Conservation (phyloP, 2,329 filamentous ascomycete species). For the Endoconidiophora polonica region DNA sequence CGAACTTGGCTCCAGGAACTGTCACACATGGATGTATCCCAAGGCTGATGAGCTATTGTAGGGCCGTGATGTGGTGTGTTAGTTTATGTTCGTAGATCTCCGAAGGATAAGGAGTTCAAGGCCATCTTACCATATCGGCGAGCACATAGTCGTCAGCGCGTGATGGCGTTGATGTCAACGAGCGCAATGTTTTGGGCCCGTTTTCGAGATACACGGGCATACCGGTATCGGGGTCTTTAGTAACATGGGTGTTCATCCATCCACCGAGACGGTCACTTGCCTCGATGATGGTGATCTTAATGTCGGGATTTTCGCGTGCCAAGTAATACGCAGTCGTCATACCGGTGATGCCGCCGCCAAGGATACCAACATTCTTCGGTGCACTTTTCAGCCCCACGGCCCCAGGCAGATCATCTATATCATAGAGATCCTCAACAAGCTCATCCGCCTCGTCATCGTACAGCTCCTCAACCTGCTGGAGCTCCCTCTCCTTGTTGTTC, state of each 20-base stretch:
- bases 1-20: conserved; percentile 9
- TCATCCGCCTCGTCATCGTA: background rate
- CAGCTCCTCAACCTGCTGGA: background rate
- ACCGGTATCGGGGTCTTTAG: conserved; percentile 21
- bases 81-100: background rate
- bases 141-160: conserved; percentile 48
- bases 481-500: background rate
- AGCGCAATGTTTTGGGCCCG: conserved; percentile 62
- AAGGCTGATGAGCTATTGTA: conserved; percentile 6
- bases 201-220: conserved; percentile 11
- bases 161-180: conserved; percentile 25
- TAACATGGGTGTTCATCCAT: conserved; percentile 59
- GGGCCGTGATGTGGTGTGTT: background rate
- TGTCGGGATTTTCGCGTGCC: conserved; percentile 26
- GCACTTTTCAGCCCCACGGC: background rate
- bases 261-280: conserved; percentile 54
- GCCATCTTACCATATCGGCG: conserved; percentile 46
- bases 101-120: background rate
- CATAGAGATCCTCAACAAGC: background rate
- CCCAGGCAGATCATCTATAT: background rate
- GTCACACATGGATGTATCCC: conserved; percentile 10
- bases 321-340: conserved; percentile 66
- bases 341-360: conserved; percentile 74
- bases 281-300: conserved; percentile 24
- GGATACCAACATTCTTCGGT: conserved; percentile 39